These are phyloP conservation scores for Phanerochaete carnosa DNA, from an alignment of 768 basidiomycete genomes.

Conservation along the genomic window DNA sequence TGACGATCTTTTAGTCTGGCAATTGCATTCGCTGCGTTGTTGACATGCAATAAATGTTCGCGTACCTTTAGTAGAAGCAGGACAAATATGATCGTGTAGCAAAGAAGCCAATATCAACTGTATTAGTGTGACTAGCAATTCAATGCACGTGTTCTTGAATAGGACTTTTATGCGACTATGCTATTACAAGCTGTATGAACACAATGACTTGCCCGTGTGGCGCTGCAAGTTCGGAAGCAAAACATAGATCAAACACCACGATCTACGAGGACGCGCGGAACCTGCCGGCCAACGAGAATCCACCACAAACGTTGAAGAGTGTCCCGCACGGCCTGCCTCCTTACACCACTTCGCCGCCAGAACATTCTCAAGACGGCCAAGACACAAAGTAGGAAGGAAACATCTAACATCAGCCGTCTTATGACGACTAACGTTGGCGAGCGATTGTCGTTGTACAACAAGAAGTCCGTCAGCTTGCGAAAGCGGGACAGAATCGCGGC, in stretches of 20 bases:
- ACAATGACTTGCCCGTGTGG: too few species aligned
- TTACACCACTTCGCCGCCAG: conserved; percentile 69
- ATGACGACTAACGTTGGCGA: conserved; percentile 68
- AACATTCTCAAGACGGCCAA: conserved; percentile 52
- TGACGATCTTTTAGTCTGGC: conserved; percentile 48
- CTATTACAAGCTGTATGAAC: too few species aligned
- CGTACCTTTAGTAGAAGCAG: neutral
- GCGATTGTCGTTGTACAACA: conserved; percentile 54
- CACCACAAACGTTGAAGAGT: conserved; percentile 69
- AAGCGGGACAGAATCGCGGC: conserved; percentile 47
- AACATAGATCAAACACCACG: conserved; percentile 20
- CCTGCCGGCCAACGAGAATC: conserved; percentile 58
- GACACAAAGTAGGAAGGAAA: conserved; percentile 68
- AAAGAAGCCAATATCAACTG: neutral
- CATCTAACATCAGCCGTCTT: conserved; percentile 72
- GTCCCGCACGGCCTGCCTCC: conserved; percentile 62
- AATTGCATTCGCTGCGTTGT: conserved; percentile 95
- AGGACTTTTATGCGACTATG: neutral
- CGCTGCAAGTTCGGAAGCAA: neutral
- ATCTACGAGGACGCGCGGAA: conserved; percentile 45
- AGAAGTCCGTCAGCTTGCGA: conserved; percentile 51
- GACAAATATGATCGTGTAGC: neutral
- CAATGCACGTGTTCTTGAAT: neutral
- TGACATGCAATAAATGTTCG: conserved; percentile 53
- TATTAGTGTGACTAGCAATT: neutral